Evolutionary conservation across 441 rosid genomes (phyloP).

Genomic region (Eutrema salsugineum): DNA sequence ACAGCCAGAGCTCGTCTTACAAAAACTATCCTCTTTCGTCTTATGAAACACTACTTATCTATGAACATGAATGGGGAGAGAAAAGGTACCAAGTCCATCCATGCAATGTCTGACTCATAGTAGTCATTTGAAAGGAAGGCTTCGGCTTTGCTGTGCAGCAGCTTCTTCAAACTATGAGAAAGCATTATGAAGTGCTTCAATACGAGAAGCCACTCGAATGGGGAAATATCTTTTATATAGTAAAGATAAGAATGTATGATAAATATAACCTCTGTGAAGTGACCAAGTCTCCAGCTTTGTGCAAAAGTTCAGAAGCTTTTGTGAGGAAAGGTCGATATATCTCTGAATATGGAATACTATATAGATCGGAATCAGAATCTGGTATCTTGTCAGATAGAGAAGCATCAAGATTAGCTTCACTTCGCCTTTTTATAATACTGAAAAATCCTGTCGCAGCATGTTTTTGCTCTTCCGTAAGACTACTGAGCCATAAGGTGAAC

Average conservation of each 20-base stretch:
- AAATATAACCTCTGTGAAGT: slow-evolving; percentile 61
- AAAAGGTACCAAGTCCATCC: slow-evolving; percentile 91
- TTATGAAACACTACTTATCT: too few relatives aligned
- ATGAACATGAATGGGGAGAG: not conserved
- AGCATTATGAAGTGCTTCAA: slow-evolving; percentile 15
- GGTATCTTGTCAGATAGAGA: slow-evolving; percentile 32
- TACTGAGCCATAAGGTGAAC: slow-evolving; percentile 65
- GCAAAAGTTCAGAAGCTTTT: slow-evolving; percentile 76
- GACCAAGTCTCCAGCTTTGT: slow-evolving; percentile 78
- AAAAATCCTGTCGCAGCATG: slow-evolving; percentile 71
- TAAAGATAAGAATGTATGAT: slow-evolving; percentile 3
- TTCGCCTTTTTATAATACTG: slow-evolving; percentile 68
- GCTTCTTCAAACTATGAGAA: slow-evolving; percentile 73
- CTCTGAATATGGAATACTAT: slow-evolving; percentile 60
- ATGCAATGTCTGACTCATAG: slow-evolving; percentile 89
- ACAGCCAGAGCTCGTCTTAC: not conserved
- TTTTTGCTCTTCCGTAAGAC: slow-evolving; percentile 55
- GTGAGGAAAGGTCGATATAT: slow-evolving; percentile 63
- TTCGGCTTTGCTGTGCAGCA: slow-evolving; percentile 80
- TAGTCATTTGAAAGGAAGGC: slow-evolving; percentile 94
- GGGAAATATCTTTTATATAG: not conserved
- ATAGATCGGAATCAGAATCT: slow-evolving; percentile 51
- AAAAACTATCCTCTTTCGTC: not conserved
- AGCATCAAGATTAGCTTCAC: slow-evolving; percentile 49
- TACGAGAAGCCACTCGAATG: not conserved